Conservation (phyloP, 2,329 filamentous ascomycete species). For the Plectosphaerella plurivora region DNA sequence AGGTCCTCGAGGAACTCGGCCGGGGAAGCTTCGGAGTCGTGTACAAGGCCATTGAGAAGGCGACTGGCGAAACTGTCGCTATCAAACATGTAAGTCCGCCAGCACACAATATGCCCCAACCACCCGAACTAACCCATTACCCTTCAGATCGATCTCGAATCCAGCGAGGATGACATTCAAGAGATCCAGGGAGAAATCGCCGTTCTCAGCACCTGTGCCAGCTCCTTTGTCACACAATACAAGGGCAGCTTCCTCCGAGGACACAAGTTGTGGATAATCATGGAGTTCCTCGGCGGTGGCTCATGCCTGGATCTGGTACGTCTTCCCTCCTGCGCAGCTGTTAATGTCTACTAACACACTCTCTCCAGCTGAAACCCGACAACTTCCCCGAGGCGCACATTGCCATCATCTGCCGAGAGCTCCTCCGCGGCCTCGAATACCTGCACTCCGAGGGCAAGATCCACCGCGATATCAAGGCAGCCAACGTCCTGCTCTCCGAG, state of each 20-base stretch:
- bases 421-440: constrained; percentile 87
- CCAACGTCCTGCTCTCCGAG: constrained; percentile 90
- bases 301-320: constrained; percentile 89
- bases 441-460: constrained; percentile 93
- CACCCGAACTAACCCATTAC: not conserved
- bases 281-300: constrained; percentile 95
- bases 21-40: constrained; percentile 95
- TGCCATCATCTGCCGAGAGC: constrained; percentile 88
- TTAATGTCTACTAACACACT: constrained; percentile 21
- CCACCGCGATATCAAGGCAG: constrained; percentile 94
- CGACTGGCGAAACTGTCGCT: constrained; percentile 87
- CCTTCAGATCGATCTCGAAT: constrained; percentile 90
- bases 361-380: constrained; percentile 76
- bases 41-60: constrained; percentile 91
- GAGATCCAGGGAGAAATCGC: constrained; percentile 98
- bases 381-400: constrained; percentile 86
- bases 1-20: constrained; percentile 93
- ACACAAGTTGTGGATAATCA: constrained; percentile 98
- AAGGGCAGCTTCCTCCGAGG: constrained; percentile 94
- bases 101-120: not conserved
- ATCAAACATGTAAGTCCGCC: constrained; percentile 81
- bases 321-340: constrained; percentile 6
- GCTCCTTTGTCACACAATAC: constrained; percentile 92
- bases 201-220: constrained; percentile 90
- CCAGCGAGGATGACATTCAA: constrained; percentile 95